Evolutionary conservation across 192 early-diverging fungal genomes (phyloP), one percentile per base, ranked within the genome.

Genomic region (Mortierella hygrophila): DNA sequence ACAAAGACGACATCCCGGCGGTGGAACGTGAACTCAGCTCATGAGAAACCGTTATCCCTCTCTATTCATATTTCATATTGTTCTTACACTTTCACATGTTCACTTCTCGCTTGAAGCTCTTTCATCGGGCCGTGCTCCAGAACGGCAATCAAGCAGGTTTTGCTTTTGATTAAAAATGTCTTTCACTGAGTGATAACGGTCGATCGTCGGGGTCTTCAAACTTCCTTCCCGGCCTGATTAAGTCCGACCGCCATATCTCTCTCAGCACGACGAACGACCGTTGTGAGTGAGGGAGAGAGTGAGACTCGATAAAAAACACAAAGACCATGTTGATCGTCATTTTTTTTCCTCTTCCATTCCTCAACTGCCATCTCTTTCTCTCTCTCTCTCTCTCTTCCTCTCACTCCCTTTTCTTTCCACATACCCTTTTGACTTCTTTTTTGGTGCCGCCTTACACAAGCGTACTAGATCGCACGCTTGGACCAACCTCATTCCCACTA

Each of bases 141-240:
- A 29, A 65, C 29, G 60, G 60, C 60, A 65, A 32, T 26, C 29
- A 26, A 29, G 44, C 44, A 46, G 44, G 44, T 46, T 46, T 46
- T 46, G 44, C 11, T 46, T 46, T 15, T 26, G 26, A 65, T 6
- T 15, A 65, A 65, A 65, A 65, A 26, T 15, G 23, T 32, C 5
- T 23, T 32, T 29, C 10, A 3, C 15, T 60, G 23, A 10, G 8
- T 32, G n/a, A 26, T 29, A 26, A 65, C 29, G 29, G 60, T 32
- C 60, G 60, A 65, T 65, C 60, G 60, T 65, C 60, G 60, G 60
- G 60, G 29, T 65, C 29, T 29, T 65, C 10, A 65, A 57, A 65
- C 3, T 65, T 65, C 60, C 60, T 65, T 65, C 29, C 26, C 60
- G 60, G 29, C 10, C 60, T 32, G 20, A 71, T 35, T 4, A 71